A percentile compares a stretch with the other conserved stretches of the same genome.
phyloP scores from a whole-genome alignment of 306 rosid species.

The apple (Malus domestica) region ASM211411v1 NC_041790.1:2166001-2166500 shows the following conservation, averaged over 20 bases:
- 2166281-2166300: conserved; percentile 96
- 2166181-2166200: neutral
- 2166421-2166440: conserved; percentile 1
- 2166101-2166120: conserved; percentile 75
- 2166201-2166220: conserved; percentile 15
- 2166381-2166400: conserved; percentile 22
- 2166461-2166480: neutral
- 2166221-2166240: conserved; percentile 45
- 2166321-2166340: conserved; percentile 86
- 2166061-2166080: conserved; percentile 67
- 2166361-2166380: conserved; percentile 2
- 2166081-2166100: conserved; percentile 95
- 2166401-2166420: conserved; percentile 5
- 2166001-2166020: conserved; percentile 42
- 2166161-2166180: conserved; percentile 6
- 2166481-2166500: conserved; percentile 13
- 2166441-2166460: neutral
- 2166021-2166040: conserved; percentile 77
- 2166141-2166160: conserved; percentile 95
- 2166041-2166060: conserved; percentile 78
- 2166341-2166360: conserved; percentile 96
- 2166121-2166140: conserved; percentile 99
- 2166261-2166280: conserved; percentile 88
- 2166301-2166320: conserved; percentile 77
- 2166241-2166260: conserved; percentile 70